Evolutionary conservation across 108 stramenopile species (phyloP), one percentile per base, ranked within the genome.

Genomic region (Nitzschia sp.): DNA sequence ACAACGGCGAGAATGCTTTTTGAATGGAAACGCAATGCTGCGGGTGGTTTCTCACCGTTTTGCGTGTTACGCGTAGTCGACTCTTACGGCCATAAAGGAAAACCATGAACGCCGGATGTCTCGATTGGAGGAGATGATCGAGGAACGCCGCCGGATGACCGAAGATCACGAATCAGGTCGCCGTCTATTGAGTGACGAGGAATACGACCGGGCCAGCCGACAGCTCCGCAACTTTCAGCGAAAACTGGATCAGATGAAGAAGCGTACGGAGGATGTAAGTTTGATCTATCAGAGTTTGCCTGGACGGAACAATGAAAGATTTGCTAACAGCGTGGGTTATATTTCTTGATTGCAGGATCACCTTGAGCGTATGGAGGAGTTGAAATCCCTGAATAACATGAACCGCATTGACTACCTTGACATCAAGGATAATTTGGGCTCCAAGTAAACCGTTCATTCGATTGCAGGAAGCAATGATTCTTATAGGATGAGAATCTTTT

Each of bases 91-190:
- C 2, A 25, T 66, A 6, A 66, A 69, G 68, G 30, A 66, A 21
- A 56, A 60, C 32, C 66, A 74, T 38, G 65, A 59, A 13, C 65
- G 44, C 1, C 73, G 66, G 2, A 67, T 74, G 58, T 30, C 46
- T 19, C 52, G 54, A n/a, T 34, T 74, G 21, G 46, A 41, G 11
- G 48, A 74, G 26, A 46, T 74, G 53, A 58, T 74, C 38, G 58
- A 74, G 30, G 65, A 74, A 23, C 65, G 73, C 6, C 57, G 56
- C 25, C 55, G 57, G 4, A 22, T 32, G 48, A 26, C 56, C 0
- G 62, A 58, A 8, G 73, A 74, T 47, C 73, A 74, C 34, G 41
- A 74, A 2, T 17, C 46, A n/a, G 73, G 65, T 32, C 64, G 41
- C 28, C 56, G 73, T 22, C 21, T 17, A 6, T 31, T 72, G 41